A percentile compares a stretch with the other conserved stretches of the same genome.
These are phyloP conservation scores for Nicotiana noctiflora DNA, from an alignment of 257 asterid genomes.

Conservation along the genomic window DNA sequence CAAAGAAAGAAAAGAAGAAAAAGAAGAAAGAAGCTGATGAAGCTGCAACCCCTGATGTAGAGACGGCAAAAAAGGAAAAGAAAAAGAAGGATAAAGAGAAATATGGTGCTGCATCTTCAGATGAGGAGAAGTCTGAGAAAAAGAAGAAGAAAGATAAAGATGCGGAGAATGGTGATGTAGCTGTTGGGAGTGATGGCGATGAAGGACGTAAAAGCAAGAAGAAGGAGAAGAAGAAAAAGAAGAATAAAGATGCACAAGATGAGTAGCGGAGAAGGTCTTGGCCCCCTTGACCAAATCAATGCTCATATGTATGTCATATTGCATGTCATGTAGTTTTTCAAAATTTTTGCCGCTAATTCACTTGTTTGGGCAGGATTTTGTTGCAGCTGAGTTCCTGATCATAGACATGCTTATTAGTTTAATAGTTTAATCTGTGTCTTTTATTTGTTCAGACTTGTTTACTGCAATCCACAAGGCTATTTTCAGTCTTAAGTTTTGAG, in stretches of 20 bases:
- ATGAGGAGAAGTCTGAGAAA: constrained; percentile 57
- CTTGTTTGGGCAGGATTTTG: constrained; percentile 8
- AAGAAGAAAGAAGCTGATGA: constrained; percentile 39
- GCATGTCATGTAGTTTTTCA: constrained; percentile 15
- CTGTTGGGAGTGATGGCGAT: constrained; percentile 25
- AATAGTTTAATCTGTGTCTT: background rate
- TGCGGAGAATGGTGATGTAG: constrained; percentile 38
- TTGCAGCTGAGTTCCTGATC: constrained; percentile 1
- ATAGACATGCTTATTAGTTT: constrained; percentile 5
- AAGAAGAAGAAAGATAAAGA: constrained; percentile 34
- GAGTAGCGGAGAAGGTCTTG: constrained; percentile 19
- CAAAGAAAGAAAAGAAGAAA: constrained; percentile 46
- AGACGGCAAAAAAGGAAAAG: constrained; percentile 26
- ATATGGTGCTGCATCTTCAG: constrained; percentile 28
- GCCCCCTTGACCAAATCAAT: constrained; percentile 6
- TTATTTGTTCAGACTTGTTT: constrained; percentile 1
- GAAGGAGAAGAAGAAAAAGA: constrained; percentile 69
- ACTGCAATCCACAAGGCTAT: background rate
- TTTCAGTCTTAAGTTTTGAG: background rate
- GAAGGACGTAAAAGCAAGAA: constrained; percentile 46
- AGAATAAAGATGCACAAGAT: constrained; percentile 53
- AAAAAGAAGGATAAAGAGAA: constrained; percentile 36
- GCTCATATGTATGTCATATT: constrained; percentile 16
- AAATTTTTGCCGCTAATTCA: constrained; percentile 1
- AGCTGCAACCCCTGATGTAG: constrained; percentile 25